phyloP scores from a whole-genome alignment of 2,329 filamentous ascomycete genomes.

The Penicillium griseofulvum region DNA sequence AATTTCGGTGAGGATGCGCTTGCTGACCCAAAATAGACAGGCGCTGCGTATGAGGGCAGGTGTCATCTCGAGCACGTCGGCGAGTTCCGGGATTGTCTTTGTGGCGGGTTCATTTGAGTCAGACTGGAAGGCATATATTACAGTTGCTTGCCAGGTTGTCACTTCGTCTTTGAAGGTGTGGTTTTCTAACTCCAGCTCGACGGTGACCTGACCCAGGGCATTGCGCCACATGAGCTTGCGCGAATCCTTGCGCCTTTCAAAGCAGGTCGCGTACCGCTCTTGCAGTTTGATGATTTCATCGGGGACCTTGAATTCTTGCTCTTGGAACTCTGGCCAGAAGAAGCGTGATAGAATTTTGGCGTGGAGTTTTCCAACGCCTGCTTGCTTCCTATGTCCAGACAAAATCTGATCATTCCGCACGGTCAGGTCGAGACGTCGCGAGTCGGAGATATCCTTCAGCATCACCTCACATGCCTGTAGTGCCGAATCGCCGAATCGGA shows the following conservation, averaged over 20 bases:
- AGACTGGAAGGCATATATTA: constrained; percentile 77
- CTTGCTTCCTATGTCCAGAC: background rate
- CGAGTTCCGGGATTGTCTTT: constrained; percentile 46
- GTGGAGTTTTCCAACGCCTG: constrained; percentile 55
- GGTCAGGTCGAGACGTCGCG: constrained; percentile 66
- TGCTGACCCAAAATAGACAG: constrained; percentile 62
- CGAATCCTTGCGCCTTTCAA: constrained; percentile 75
- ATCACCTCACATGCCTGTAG: constrained; percentile 96
- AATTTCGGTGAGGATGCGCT: constrained; percentile 49
- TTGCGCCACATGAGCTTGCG: constrained; percentile 88
- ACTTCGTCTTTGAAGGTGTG: constrained; percentile 68
- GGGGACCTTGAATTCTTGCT: constrained; percentile 49
- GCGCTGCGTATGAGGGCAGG: constrained; percentile 57
- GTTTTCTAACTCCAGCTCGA: constrained; percentile 81
- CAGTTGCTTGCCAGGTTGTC: constrained; percentile 81
- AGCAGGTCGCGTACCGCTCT: constrained; percentile 68
- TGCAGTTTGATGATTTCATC: constrained; percentile 56
- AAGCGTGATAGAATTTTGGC: constrained; percentile 86
- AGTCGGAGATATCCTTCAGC: constrained; percentile 89
- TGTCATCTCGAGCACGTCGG: constrained; percentile 54
- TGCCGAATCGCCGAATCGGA: constrained; percentile 79
- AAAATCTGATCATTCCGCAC: constrained; percentile 54
- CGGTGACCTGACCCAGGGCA: constrained; percentile 72
- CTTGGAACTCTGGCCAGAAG: constrained; percentile 83
- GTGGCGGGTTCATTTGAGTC: constrained; percentile 34